Evolutionary conservation across 148 eudicot species (phyloP), one percentile per base, ranked within the genome.

Genomic region (Rheum nobile): DNA sequence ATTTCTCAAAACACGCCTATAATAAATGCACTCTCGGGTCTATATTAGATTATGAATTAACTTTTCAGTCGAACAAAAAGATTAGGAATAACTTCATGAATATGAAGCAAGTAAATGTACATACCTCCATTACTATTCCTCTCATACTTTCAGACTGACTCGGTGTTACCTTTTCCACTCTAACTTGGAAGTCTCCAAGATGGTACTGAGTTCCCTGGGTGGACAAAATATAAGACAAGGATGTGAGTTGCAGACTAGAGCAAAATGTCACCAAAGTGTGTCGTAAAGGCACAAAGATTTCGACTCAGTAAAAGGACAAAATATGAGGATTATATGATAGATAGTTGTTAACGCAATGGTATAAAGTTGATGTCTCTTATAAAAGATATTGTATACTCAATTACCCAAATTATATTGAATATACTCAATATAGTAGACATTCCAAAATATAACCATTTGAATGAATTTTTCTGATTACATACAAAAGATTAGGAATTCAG

Each of bases 111-210:
- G 21, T 61, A 10, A 29, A 75, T 17, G 67, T 57, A 61, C 21
- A 34, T 84, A 94, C 98, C 98, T 95, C 98, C 98, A 95, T 90
- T 59, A 91, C 84, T 47, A 95, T 91, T 76, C 98, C 98, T 86
- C 98, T 88, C 88, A 91, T 84, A 71, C 46, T 81, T 79, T 95
- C 98, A 43, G 90, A 82, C 54, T 85, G 89, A 79, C 85, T 78
- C 8, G 96, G 89, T 82, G 84, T 83, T 61, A 90, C 97, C 85
- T 95, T 95, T 71, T 91, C 98, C 52, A 95, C 97, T 82, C 96
- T 88, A 80, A 95, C 75, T 85, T 86, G 96, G 82, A 95, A 91
- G 85, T 95, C 98, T 63, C 98, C 98, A 79, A 91, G 86, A 76
- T 81, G 96, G 75, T 91, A 91, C 71, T 88, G 97, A 71, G 75